Base-by-base conservation (phyloP, 768 basidiomycete genomes). In the Fibroporia radiculosa region DNA sequence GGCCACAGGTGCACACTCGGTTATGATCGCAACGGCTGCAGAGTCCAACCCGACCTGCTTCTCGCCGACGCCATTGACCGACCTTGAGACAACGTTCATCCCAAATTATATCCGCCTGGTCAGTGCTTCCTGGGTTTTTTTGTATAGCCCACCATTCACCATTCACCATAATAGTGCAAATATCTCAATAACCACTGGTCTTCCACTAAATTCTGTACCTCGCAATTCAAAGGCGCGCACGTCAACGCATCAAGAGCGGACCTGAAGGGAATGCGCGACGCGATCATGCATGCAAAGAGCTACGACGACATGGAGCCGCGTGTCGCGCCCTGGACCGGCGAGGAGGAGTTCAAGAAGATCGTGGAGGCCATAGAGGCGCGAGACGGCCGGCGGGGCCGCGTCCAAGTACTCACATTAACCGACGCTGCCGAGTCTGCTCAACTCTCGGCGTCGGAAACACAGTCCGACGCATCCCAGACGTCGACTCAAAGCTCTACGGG, bases 1-100 rank as follows among this genome's bases (percentile, higher is more conserved):
- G 37, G 48, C 13, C 4, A 22, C 42, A 85, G 84, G 82, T 3
- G 91, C 90, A 10, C 79, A 87, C 55, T 93, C 91, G 0, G 82
- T 92, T 31, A 99, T 99, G 96, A 85, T 99, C 31, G 96, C 96
- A 18, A 84, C 93, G 4, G 92, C 84, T 1, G 96, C 93, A 5
- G 96, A 99, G 63, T 66, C 83, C 4, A 99, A 98, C 62, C 90
- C 92, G 0, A 82, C 87, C 0, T 85, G 91, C 54, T 98, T 98
- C 69, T 77, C 78, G 2, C 65, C 74, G 14, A 74, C 60, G 0
- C 85, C 86, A 2, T 67, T 90, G 20, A 59, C 68, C 11, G 85
- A 92, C 52, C 64, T 92, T 1, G 83, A 86, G 49, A 63, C 66
- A 42, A 80, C 74, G 3, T 66, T 96, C 22, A 66, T 88, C 37